Conservation (phyloP, 352 stramenopile species). For the Pythium vanterpoolii region DNA sequence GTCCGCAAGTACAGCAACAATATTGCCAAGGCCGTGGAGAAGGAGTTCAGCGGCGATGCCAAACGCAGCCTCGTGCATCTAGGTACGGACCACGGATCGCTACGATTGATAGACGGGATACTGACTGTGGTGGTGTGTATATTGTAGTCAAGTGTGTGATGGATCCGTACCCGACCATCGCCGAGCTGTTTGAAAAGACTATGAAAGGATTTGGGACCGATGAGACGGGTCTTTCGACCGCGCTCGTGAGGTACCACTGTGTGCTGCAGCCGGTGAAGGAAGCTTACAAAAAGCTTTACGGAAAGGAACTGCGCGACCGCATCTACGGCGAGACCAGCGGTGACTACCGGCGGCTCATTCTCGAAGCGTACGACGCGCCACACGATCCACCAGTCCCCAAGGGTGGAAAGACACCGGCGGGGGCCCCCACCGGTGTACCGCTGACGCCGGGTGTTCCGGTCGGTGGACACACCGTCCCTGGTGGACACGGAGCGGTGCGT, state of each 20-base stretch:
- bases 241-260: conserved; percentile 71
- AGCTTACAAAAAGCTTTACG: conserved; percentile 66
- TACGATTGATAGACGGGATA: not conserved
- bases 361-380: conserved; percentile 65
- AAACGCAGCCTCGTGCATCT: conserved; percentile 69
- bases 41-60: conserved; percentile 78
- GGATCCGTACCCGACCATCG: conserved; percentile 59
- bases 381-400: conserved; percentile 30
- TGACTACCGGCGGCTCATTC: conserved; percentile 58
- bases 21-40: conserved; percentile 72
- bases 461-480: not conserved
- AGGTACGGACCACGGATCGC: conserved; percentile 3
- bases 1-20: conserved; percentile 79
- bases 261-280: conserved; percentile 59
- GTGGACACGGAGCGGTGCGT: conserved; percentile 3
- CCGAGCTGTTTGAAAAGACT: conserved; percentile 57
- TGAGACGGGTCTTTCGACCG: conserved; percentile 51
- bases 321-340: conserved; percentile 76
- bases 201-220: conserved; percentile 72
- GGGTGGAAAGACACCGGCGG: conserved; percentile 7
- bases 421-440: not conserved
- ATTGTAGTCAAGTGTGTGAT: conserved; percentile 39
- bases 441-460: not conserved
- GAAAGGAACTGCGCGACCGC: conserved; percentile 69
- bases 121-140: not conserved